A percentile compares a stretch with the other conserved stretches of the same genome.
These are phyloP conservation scores for Rhodotorula sp. DNA, from an alignment of 1,284 basidiomycete species.

Conservation along the genomic window DNA sequence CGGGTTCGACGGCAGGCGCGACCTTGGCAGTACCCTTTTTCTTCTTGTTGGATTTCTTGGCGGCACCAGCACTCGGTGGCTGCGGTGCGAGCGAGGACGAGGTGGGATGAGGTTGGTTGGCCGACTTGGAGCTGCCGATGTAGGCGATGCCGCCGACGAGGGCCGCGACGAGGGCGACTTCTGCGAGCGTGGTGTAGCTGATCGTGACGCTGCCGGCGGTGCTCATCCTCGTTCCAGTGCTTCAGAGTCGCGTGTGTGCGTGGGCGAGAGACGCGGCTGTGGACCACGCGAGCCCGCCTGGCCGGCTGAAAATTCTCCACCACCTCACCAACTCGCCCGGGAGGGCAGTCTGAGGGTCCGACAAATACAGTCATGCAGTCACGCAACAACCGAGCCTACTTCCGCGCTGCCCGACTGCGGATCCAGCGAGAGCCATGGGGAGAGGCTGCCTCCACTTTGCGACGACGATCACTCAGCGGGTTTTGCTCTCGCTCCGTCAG, in stretches of 20 bases:
- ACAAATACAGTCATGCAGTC: too few relatives aligned
- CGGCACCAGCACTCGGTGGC: not conserved
- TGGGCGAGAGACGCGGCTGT: not conserved
- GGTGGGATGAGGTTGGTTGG: not conserved
- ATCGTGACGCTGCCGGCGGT: slow-evolving; percentile 21
- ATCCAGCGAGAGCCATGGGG: too few relatives aligned
- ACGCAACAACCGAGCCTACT: too few relatives aligned
- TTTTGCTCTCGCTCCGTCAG: too few relatives aligned
- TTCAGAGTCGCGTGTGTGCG: not conserved
- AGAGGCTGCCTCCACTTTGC: too few relatives aligned
- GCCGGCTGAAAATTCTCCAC: too few relatives aligned
- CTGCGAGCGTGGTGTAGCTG: slow-evolving; percentile 24
- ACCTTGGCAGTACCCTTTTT: not conserved
- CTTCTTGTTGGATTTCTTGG: slow-evolving; percentile 31
- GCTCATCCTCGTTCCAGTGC: slow-evolving; percentile 2
- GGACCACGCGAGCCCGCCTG: not conserved
- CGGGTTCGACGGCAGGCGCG: not conserved
- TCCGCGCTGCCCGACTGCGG: too few relatives aligned
- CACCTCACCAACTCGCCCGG: too few relatives aligned
- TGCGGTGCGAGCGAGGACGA: not conserved
- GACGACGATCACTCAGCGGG: too few relatives aligned
- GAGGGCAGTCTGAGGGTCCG: too few relatives aligned
- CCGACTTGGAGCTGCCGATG: slow-evolving; percentile 7
- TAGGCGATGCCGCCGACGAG: slow-evolving; percentile 24
- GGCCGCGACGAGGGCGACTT: slow-evolving; percentile 23